Evolutionary conservation across 345 rosid species (phyloP).

Genomic region (Hevea brasiliensis): DNA sequence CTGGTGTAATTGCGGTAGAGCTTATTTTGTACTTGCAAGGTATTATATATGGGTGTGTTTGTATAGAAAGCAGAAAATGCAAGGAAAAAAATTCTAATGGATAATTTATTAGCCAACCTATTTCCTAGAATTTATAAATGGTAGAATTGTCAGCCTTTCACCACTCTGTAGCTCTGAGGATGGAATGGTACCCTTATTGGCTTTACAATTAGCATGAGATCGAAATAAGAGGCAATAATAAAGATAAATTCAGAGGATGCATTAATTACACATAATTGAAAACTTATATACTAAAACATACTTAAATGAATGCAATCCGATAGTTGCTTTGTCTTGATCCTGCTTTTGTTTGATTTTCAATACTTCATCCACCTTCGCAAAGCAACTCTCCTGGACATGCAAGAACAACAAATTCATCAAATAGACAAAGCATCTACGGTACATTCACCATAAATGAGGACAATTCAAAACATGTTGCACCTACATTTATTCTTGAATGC

Average conservation of each 20-base stretch:
- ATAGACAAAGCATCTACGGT: no score
- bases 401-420: constrained; percentile 11
- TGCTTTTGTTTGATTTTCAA: no score
- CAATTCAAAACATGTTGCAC: neutral
- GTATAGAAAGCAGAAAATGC: neutral
- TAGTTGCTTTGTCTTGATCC: no score
- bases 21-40: no score
- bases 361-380: constrained; percentile 58
- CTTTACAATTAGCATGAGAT: constrained; percentile 39
- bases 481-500: neutral
- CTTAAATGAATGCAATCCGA: no score
- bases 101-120: no score
- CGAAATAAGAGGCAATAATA: constrained; percentile 16
- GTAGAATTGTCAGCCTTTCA: constrained; percentile 57
- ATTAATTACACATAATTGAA: neutral
- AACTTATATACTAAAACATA: no score
- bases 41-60: no score
- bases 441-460: no score
- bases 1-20: no score
- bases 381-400: constrained; percentile 44
- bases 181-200: constrained; percentile 27
- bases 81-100: no score
- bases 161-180: constrained; percentile 36
- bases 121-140: constrained; percentile 40
- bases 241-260: constrained; percentile 9